phyloP scores from a whole-genome alignment of 208 protist species.

The Blechomonas ayalai region DNA sequence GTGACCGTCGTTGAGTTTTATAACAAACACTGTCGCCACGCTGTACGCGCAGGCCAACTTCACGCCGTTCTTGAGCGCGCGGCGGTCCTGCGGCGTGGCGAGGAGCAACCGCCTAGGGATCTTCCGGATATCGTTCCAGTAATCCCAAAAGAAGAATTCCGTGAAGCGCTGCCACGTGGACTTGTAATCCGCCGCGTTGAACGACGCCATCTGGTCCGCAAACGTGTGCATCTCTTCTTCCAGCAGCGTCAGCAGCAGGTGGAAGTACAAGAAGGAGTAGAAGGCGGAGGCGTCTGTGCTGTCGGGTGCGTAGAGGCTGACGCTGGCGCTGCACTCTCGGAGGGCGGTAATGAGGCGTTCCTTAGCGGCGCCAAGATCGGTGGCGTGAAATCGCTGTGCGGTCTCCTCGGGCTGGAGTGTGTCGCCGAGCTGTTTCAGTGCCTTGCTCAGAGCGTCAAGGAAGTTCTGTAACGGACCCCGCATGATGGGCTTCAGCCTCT shows the following conservation, averaged over 20 bases:
- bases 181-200: conserved; percentile 25
- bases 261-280: conserved; percentile 48
- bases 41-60: conserved; percentile 44
- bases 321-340: conserved; percentile 2
- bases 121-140: conserved; percentile 30
- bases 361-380: conserved; percentile 21
- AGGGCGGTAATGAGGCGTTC: conserved; percentile 18
- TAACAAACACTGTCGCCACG: conserved; percentile 24
- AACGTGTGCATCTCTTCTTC: conserved; percentile 45
- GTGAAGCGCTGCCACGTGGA: conserved; percentile 17
- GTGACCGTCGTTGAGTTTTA: conserved; percentile 27
- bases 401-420: conserved; percentile 19
- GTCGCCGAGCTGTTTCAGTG: conserved; percentile 13
- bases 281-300: conserved; percentile 19
- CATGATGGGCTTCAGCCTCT: conserved; percentile 18
- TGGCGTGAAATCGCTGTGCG: conserved; percentile 16
- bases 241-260: conserved; percentile 37
- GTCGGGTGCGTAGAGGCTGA: neutral
- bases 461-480: conserved; percentile 18
- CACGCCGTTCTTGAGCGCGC: conserved; percentile 40
- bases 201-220: conserved; percentile 30
- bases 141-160: conserved; percentile 45
- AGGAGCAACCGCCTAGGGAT: conserved; percentile 38
- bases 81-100: conserved; percentile 22
- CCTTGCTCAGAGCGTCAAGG: conserved; percentile 16